Evolutionary conservation across 371 early-diverging fungal genomes (phyloP), one percentile per base, ranked within the genome.

Genomic region (Dichotomocladium elegans): DNA sequence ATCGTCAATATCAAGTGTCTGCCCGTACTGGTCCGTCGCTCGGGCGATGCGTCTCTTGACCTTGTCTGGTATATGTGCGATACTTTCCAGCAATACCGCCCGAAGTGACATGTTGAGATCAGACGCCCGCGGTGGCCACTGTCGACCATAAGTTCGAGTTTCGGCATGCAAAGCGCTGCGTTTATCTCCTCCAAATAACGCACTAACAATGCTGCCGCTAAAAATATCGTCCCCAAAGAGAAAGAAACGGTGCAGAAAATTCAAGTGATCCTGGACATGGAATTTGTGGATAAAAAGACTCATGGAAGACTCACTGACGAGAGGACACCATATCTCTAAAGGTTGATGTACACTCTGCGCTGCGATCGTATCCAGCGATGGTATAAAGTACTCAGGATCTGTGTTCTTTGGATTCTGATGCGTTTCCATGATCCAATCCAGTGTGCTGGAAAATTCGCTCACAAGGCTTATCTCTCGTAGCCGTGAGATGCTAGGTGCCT

Each of bases 271-370:
- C 53, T 72, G 45, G 21, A 77, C 62, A 34, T 72, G 63, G 51
- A 77, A 60, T 34, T 76, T 63, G 41, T 72, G 60, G 15, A 76
- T 61, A 50, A 77, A 79, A 8, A 70, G 64, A 6, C 68, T 60
- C 70, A 81, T 58, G 34, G 73, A 68, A 21, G 72, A 79, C 11
- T 68, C 69, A 44, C 74, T 73, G 3, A 81, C 53, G 15, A 79
- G 30, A 4, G 72, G 72, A n/a, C 68, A 66, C 55, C 74, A 72
- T 10, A 55, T 41, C 7, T 53, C 42, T 27, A 81, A 53, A 1
- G 81, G 67, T 22, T 58, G 34, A 15, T 59, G 57, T 17, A 76
- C 54, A 17, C 69, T 69, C 12, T 69, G 61, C 3, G 49, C 47
- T 2, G 60, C 62, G 4, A 77, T 64, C 0, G 66, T 63, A 10